Evolutionary conservation across 2,329 filamentous ascomycete genomes (phyloP).

Genomic region (Pestalotiopsis sp.): DNA sequence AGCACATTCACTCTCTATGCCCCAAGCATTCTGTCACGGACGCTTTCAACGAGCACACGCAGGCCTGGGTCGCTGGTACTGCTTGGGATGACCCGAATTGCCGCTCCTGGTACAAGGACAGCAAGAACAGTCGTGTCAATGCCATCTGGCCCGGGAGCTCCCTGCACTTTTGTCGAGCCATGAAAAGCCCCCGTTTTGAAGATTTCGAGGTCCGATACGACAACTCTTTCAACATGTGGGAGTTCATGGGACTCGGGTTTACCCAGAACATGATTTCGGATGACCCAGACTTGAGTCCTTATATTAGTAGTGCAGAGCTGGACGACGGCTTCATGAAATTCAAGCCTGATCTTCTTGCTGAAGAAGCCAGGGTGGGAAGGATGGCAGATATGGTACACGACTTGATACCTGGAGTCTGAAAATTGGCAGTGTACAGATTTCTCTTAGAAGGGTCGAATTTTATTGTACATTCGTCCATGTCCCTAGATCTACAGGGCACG

Average conservation of each 20-base stretch:
- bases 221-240: not conserved
- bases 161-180: conserved; percentile 28
- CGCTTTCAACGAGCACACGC: conserved; percentile 33
- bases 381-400: not conserved
- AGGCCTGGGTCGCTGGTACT: conserved; percentile 28
- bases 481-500: not conserved
- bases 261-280: not conserved
- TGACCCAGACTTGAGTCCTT: not conserved
- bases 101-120: conserved; percentile 31
- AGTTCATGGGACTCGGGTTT: not conserved
- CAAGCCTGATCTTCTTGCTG: not conserved
- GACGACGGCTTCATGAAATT: not conserved
- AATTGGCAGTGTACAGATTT: not conserved
- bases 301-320: not conserved
- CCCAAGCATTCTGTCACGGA: conserved; percentile 26
- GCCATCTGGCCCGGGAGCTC: conserved; percentile 30
- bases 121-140: conserved; percentile 24
- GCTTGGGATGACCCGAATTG: conserved; percentile 27
- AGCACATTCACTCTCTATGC: conserved; percentile 25
- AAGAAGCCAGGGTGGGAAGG: not conserved
- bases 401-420: not conserved
- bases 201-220: conserved; percentile 25
- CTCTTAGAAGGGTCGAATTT: not conserved
- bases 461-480: not conserved
- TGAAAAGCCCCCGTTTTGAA: conserved; percentile 28